Evolutionary conservation across 2,329 filamentous ascomycete species (phyloP), one percentile per base, ranked within the genome.

Genomic region (Ceratocystis cacaofunesta): DNA sequence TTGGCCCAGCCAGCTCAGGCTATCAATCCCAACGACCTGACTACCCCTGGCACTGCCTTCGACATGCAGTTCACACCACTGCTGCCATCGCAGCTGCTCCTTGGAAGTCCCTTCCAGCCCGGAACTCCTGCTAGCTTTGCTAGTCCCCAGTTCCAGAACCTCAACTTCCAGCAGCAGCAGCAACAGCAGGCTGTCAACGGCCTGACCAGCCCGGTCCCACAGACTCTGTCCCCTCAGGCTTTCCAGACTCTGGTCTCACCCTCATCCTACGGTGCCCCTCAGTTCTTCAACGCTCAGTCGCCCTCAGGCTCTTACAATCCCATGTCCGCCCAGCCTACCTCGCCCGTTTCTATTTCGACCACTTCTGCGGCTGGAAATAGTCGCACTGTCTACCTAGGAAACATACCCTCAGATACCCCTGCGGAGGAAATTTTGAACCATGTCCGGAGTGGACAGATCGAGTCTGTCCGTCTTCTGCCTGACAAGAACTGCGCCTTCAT

Each of bases 401-500:
- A 99, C 76, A 97, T 99, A 67, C 94, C 94, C n/a, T 89, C 92
- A 30, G 94, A 99, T 78, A 99, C 94, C 6, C 87, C 89, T 62
- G 92, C 94, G 7, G 94, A 99, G 78, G 94, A 99, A 78, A 96
- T 99, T 69, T 80, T 99, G 65, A 88, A 92, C 69, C 94, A 99
- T 73, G 94, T 99, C 68, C 85, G 94, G 69, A 97, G 94, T 76
- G 94, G 94, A 28, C 94, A 97, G 75, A 97, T 99, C 72, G 94
- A 99, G 79, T 97, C 94, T n/a, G 94, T 99, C 64, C 88, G 94
- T 71, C 83, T 99, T 69, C 81, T 99, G 65, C 90, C 92, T 28
- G 94, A 99, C 78, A 99, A 97, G 89, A 99, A 97, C 82, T 99
- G 94, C 74, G 94, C 94, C 67, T 99, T 99, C 81, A 97, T 99